Evolutionary conservation across 2,329 filamentous ascomycete genomes (phyloP), one percentile per base, ranked within the genome.

Genomic region (Pseudogymnoascus sp.): DNA sequence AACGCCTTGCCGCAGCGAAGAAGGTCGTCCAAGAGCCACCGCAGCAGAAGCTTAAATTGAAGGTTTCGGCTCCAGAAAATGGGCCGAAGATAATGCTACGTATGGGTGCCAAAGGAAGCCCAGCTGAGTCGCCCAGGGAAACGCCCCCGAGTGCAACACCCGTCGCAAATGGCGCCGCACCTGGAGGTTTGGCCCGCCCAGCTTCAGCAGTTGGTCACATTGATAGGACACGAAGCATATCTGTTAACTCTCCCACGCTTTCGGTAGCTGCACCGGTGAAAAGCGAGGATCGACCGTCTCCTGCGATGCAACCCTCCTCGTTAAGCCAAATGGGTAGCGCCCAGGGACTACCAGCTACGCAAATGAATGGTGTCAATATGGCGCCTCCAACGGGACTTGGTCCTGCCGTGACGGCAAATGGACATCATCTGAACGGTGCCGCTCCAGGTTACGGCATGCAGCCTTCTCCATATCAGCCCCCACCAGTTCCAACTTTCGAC

Each of bases 41-140:
- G 1, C 84, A 87, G 68, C 84, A 88, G 35, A 91, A 90, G 70
- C 88, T 95, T 68, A 95, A 91, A 74, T 79, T 96, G 61, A 92
- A 89, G 72, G 81, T 91, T 69, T 78, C 81, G 39, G 68, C 71
- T 62, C 63, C 76, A 62, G 71, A 72, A 69, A 62, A 70, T 25
- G 72, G 78, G 7, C 86, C 85, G 72, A 88, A 84, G 71, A 85
- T 93, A 61, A 92, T 86, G 18, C 82, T 91, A 57, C 87, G 86
- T 64, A 81, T 91, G 60, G 85, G 84, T 67, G 81, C 79, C 38
- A 82, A 81, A 67, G 79, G 78, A 59, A 83, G 75, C 67, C 78
- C 77, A 62, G 78, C 76, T 20, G 80, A 77, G 39, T 84, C 82
- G 25, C 81, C 74, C 9, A 67, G 67, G 4, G 64, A 64, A 16